These are phyloP conservation scores for Scutellaria minor DNA, from an alignment of 257 asterid genomes.

Conservation along the genomic window DNA sequence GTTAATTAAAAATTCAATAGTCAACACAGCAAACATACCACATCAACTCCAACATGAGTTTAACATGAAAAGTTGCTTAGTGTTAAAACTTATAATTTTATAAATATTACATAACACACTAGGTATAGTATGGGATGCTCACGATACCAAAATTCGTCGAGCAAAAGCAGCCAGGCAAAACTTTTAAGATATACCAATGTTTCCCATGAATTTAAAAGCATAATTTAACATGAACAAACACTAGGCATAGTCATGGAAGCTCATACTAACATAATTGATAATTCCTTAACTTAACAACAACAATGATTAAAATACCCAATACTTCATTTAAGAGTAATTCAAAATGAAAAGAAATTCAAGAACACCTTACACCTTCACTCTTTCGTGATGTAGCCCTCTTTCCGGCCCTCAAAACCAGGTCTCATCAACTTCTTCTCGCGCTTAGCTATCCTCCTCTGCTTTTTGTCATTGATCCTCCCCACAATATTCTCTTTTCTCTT, in stretches of 20 bases:
- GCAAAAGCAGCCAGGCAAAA: background rate
- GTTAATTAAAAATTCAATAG: too few species aligned
- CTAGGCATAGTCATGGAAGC: conserved; percentile 2
- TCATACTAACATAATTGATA: background rate
- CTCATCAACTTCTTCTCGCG: conserved; percentile 96
- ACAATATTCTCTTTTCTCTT: conserved; percentile 78
- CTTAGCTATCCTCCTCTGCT: conserved; percentile 77
- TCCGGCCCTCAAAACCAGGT: conserved; percentile 93
- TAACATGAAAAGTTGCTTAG: background rate
- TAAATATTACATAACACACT: background rate
- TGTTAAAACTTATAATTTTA: background rate
- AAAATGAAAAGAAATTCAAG: conserved; percentile 9
- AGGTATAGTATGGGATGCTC: background rate
- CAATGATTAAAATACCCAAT: conserved; percentile 2
- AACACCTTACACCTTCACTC: conserved; percentile 46
- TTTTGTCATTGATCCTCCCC: conserved; percentile 76
- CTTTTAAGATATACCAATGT: background rate
- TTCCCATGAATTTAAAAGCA: conserved; percentile 20
- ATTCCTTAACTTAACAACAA: conserved; percentile 21
- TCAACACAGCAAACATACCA: background rate
- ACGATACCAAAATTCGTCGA: background rate
- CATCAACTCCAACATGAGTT: background rate
- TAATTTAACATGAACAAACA: background rate
- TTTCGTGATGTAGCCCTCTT: conserved; percentile 66
- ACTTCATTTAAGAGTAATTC: background rate